Base-by-base conservation (phyloP, 345 rosid genomes). In the Heritiera fomes region DNA sequence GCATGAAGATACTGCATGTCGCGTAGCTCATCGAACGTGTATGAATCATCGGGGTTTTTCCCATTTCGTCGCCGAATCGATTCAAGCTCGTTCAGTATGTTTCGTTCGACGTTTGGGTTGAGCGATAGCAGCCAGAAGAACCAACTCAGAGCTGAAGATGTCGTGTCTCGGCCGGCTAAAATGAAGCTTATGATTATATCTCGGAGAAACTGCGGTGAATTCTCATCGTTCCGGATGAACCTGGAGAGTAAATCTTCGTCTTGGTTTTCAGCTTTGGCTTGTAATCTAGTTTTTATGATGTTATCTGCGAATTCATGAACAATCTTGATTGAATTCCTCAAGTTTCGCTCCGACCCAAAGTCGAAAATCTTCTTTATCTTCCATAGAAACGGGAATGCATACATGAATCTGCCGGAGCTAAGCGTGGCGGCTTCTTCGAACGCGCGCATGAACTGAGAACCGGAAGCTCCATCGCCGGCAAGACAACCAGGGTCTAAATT, bases 151-250 rank as follows among this genome's bases (percentile, higher is more conserved):
- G 88, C 91, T 8, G 90, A 79, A 1, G 89, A 85, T 1, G 87
- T 88, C 5, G 88, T 84, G 80, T 89, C 91, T 8, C 88, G 79
- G 6, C 91, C 88, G 0, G 90, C 91, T 7, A 89, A 78, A 70
- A 87, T 85, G 79, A 89, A 89, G 81, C 88, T 89, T 77, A 89
- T 84, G 64, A 85, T 84, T 11, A 88, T 82, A 20, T 76, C 79
- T 12, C 79, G 38, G 32, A 76, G 79, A 32, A 62, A 76, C 17
- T 64, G 12, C 8, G 79, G 71, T 7, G 79, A 76, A 64, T 52
- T 76, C 7, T 64, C 47, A 13, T 77, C 58, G 28, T 15, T 77
- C 59, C 80, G 56, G 23, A 82, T 59, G 61, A 84, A 79, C 49
- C 85, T 78, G 12, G 88, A 75, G 76, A 89, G 75, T 5, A 89